These are phyloP conservation scores for Petrea volubilis DNA, from an alignment of 257 asterid genomes.

Conservation along the genomic window DNA sequence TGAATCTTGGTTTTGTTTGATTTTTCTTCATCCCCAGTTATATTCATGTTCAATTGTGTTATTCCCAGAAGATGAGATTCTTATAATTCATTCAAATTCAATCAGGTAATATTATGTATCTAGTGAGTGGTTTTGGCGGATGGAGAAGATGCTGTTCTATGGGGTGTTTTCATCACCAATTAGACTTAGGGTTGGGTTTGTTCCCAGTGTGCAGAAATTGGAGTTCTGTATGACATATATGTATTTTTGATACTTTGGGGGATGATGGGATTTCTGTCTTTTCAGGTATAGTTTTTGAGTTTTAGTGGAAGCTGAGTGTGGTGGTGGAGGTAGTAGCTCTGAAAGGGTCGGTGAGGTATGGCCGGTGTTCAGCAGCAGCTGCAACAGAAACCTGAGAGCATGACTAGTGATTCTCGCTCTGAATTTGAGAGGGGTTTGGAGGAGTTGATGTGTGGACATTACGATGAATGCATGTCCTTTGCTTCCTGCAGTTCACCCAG, in stretches of 20 bases:
- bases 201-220: conserved; percentile 33
- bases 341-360: conserved; percentile 46
- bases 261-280: conserved; percentile 22
- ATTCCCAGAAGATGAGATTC: neutral
- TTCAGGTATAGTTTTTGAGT: conserved; percentile 21
- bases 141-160: conserved; percentile 26
- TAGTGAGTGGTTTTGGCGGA: conserved; percentile 35
- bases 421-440: conserved; percentile 92
- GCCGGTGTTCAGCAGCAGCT: conserved; percentile 69
- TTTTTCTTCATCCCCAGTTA: neutral
- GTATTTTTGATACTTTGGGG: too few relatives aligned
- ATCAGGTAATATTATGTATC: conserved; percentile 64
- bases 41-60: conserved; percentile 9
- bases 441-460: conserved; percentile 83
- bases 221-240: conserved; percentile 39
- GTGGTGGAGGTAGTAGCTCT: conserved; percentile 18
- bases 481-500: conserved; percentile 86
- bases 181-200: conserved; percentile 45
- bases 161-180: conserved; percentile 32
- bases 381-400: conserved; percentile 91
- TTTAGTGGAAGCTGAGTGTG: conserved; percentile 30
- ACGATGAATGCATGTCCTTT: conserved; percentile 87
- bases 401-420: conserved; percentile 56
- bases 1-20: conserved; percentile 13
- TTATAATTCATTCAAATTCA: conserved; percentile 15